These are phyloP conservation scores for Thelonectria olida DNA, from an alignment of 2,329 filamentous ascomycete genomes.

Conservation along the genomic window DNA sequence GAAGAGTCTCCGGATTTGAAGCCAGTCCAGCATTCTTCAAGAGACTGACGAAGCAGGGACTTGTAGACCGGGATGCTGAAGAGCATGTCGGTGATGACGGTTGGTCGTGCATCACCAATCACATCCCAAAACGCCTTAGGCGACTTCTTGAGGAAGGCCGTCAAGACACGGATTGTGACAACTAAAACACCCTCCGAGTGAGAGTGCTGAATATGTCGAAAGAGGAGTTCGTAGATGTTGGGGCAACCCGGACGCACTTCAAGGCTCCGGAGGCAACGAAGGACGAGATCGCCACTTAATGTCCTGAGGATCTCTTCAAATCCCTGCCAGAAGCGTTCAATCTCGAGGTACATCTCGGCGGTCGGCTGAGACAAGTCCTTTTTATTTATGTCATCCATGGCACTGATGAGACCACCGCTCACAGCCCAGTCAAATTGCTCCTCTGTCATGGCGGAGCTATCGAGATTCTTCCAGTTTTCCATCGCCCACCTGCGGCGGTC, in stretches of 20 bases:
- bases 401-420: constrained; percentile 74
- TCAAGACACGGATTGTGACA: constrained; percentile 75
- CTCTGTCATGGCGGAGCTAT: constrained; percentile 67
- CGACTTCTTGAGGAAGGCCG: constrained; percentile 76
- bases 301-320: constrained; percentile 77
- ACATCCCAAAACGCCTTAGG: constrained; percentile 88
- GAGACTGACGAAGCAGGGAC: constrained; percentile 68
- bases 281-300: constrained; percentile 78
- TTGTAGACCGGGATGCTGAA: constrained; percentile 76
- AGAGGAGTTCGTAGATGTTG: constrained; percentile 72
- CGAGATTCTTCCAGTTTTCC: constrained; percentile 57
- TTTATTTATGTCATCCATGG: constrained; percentile 68
- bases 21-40: constrained; percentile 54
- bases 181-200: constrained; percentile 68
- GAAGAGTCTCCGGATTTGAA: constrained; percentile 56
- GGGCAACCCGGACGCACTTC: constrained; percentile 70
- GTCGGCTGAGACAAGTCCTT: constrained; percentile 50
- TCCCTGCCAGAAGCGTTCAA: constrained; percentile 83
- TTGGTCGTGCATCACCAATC: constrained; percentile 81
- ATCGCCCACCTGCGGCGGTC: constrained; percentile 58
- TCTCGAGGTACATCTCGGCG: constrained; percentile 52
- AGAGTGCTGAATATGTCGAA: constrained; percentile 62
- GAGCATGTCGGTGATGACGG: constrained; percentile 83
- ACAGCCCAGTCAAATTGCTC: constrained; percentile 91
- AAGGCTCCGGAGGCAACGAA: constrained; percentile 80